Evolutionary conservation across 495 filamentous ascomycete genomes (phyloP), one percentile per base, ranked within the genome.

Genomic region (Cryomyces antarcticus): DNA sequence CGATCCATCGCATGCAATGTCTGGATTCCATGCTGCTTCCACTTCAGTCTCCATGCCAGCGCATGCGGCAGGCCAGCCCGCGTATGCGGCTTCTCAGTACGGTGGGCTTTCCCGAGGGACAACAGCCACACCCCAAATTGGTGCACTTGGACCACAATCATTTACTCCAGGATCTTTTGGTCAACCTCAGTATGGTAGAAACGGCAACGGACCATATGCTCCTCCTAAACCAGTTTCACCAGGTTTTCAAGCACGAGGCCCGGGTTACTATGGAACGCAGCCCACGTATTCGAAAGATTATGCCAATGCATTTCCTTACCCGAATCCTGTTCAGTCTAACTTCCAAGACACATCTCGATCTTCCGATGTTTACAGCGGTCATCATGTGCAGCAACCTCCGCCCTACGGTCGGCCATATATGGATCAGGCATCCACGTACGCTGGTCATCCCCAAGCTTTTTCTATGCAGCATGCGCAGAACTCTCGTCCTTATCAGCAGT

Each of bases 151-250:
- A 29, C 46, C 65, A 45, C 57, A 62, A 5, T 56, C 59, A 41
- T 41, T 41, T 28, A 57, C 53, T 42, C 56, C 60, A 6, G 57
- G 53, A 13, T 59, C 62, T 13, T 68, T 64, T 56, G 49, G 51
- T n/a, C 43, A 58, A 9, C 49, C 62, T 9, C 49, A 52, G 28
- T 64, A 35, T 12, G 33, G 9, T 1, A 9, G 12, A 34, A 54
- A 52, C 27, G 47, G 51, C 24, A 54, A 56, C 48, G 59, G 56
- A 11, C 53, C 57, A 12, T 63, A 58, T 51, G 45, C 53, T 41
- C 61, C 57, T 9, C 57, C 53, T 24, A 58, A 46, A 38, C 42
- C 38, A 10, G 31, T 29, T 9, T 31, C 43, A 34, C 7, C 7
- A 9, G 33, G 3, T 12, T 35, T 35, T 12, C 33, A 35, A 35